phyloP scores from a whole-genome alignment of 202 grass and related monocot genomes.

The Setaria italica region DNA sequence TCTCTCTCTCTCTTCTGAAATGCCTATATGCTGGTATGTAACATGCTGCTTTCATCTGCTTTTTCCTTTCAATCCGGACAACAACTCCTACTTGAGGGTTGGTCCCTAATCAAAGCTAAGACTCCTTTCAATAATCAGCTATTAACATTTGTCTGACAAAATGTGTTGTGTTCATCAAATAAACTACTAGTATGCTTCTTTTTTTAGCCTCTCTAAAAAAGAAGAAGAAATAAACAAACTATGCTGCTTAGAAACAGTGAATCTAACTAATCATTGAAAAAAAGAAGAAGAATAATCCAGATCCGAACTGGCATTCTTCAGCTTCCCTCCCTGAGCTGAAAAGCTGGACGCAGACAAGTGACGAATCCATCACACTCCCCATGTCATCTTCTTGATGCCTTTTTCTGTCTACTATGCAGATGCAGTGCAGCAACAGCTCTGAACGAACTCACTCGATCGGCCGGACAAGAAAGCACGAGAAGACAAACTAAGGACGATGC shows the following conservation, averaged over 20 bases:
- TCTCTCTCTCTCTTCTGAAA: not conserved
- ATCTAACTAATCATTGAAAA: not conserved
- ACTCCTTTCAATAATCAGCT: not conserved
- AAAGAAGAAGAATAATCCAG: not conserved
- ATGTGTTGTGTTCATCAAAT: not conserved
- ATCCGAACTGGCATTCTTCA: constrained; percentile 6
- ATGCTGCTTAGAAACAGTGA: not conserved
- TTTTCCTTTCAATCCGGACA: not conserved
- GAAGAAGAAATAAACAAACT: not conserved
- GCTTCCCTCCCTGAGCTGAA: not conserved
- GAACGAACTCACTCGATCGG: no score
- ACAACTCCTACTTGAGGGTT: not conserved
- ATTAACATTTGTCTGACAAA: not conserved
- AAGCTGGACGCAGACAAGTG: constrained; percentile 11
- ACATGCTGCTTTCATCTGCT: constrained; percentile 17
- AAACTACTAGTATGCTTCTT: no score
- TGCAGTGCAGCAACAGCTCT: not conserved
- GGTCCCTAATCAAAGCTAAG: constrained; percentile 18
- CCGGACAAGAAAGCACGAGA: no score
- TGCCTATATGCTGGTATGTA: not conserved
- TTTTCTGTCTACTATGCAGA: not conserved
- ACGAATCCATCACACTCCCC: not conserved
- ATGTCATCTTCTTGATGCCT: constrained; percentile 29
- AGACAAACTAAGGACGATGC: no score
- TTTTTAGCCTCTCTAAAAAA: no score